These are phyloP conservation scores for Russula ochroleuca DNA, from an alignment of 768 basidiomycete species.

Conservation along the genomic window DNA sequence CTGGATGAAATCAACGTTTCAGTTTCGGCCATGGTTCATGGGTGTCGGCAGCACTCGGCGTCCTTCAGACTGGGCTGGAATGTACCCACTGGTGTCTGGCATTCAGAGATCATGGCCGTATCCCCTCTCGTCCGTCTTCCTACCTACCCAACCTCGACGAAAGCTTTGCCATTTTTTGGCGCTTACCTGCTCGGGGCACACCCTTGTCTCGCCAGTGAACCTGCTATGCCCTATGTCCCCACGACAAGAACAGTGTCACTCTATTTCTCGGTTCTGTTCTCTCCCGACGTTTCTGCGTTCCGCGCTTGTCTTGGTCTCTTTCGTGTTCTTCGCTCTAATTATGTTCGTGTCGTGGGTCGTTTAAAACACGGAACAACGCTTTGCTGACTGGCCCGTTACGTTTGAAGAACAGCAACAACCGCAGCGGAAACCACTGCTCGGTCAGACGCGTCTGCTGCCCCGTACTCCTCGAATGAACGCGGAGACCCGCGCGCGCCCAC, in stretches of 20 bases:
- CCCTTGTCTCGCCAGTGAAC: neutral
- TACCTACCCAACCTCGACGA: neutral
- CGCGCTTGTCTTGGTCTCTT: constrained; percentile 2
- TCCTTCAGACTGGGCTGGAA: constrained; percentile 13
- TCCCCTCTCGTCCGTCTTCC: neutral
- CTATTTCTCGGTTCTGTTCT: neutral
- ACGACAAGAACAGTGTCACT: constrained; percentile 2
- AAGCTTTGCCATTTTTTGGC: neutral
- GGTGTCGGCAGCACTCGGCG: neutral
- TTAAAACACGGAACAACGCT: neutral
- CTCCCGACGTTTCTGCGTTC: neutral
- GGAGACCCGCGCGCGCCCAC: too few species aligned
- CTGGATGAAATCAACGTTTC: neutral
- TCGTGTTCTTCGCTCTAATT: constrained; percentile 8
- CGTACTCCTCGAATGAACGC: neutral
- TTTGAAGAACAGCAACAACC: constrained; percentile 1
- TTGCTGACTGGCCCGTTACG: neutral
- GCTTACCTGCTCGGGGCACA: neutral
- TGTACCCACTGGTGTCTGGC: neutral
- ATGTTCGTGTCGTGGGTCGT: neutral
- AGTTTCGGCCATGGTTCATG: neutral
- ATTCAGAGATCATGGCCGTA: neutral
- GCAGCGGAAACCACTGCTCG: neutral
- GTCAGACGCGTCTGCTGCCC: neutral
- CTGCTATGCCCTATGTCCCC: constrained; percentile 17